Percentiles rank a stretch among this genome's conserved stretches.
These are phyloP conservation scores for Tuber borchii DNA, from an alignment of 495 filamentous ascomycete genomes.

Conservation along the genomic window DNA sequence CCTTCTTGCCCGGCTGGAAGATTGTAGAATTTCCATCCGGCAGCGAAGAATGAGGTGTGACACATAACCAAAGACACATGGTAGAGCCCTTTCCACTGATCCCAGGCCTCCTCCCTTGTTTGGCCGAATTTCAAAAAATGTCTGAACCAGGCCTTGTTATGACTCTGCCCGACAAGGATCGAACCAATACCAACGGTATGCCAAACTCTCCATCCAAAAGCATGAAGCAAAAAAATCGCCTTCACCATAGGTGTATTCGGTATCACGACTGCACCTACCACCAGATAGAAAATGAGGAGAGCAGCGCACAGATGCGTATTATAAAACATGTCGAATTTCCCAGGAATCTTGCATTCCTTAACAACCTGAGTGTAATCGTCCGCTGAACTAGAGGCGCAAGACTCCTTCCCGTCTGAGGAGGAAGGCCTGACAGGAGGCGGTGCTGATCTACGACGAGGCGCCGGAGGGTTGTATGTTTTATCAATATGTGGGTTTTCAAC, in stretches of 20 bases:
- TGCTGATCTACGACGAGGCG: conserved; percentile 51
- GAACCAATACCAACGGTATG: conserved; percentile 82
- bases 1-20: conserved; percentile 77
- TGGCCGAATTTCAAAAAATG: conserved; percentile 97
- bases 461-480: conserved; percentile 90
- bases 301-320: conserved; percentile 74
- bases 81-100: conserved; percentile 95
- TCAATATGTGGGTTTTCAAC: conserved; percentile 98
- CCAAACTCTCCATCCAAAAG: conserved; percentile 80
- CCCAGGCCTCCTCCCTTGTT: conserved; percentile 83
- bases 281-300: conserved; percentile 65
- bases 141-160: conserved; percentile 83
- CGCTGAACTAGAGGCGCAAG: conserved; percentile 4
- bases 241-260: conserved; percentile 69
- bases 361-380: conserved; percentile 23
- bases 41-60: conserved; percentile 79
- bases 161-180: conserved; percentile 77
- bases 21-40: conserved; percentile 93
- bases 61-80: conserved; percentile 86
- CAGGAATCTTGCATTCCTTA: conserved; percentile 45
- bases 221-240: conserved; percentile 71
- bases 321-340: conserved; percentile 81
- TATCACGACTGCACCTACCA: conserved; percentile 63
- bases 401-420: conserved; percentile 17
- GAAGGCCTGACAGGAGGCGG: conserved; percentile 18